Conservation (phyloP, 148 eudicot species). For the Camellia lanceoleosa region DNA sequence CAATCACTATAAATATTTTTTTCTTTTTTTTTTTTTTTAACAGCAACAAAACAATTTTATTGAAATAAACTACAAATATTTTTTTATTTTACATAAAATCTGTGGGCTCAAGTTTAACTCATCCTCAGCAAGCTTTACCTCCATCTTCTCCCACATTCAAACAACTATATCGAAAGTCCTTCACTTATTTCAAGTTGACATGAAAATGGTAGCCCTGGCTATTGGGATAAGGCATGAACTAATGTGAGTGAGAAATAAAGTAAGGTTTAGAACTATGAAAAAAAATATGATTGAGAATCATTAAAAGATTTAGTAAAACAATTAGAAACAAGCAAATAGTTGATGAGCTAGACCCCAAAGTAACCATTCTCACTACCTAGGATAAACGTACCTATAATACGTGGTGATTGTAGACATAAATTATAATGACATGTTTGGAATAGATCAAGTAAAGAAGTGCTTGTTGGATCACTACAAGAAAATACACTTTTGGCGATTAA, state of each 20-base stretch:
- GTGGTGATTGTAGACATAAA: background rate
- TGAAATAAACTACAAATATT: background rate
- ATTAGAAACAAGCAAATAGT: too few relatives aligned
- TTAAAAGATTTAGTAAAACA: too few relatives aligned
- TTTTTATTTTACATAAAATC: background rate
- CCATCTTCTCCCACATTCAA: background rate
- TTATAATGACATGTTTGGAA: background rate
- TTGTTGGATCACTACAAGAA: too few relatives aligned
- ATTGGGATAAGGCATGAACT: too few relatives aligned
- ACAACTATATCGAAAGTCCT: background rate
- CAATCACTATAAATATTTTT: background rate
- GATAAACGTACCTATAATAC: background rate
- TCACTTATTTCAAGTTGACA: background rate
- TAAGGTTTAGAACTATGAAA: too few relatives aligned
- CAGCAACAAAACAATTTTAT: too few relatives aligned
- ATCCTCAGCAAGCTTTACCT: background rate
- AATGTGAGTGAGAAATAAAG: too few relatives aligned
- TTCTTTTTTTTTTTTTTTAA: too few relatives aligned
- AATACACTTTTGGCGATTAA: too few relatives aligned
- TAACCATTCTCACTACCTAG: background rate
- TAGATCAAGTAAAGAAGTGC: background rate
- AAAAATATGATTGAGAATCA: too few relatives aligned
- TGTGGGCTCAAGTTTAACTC: slow-evolving; percentile 2
- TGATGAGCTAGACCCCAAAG: background rate
- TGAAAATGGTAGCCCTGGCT: background rate